A percentile compares a stretch with the other conserved stretches of the same genome.
Conservation (phyloP, 441 rosid genomes). For the Lepidium campestre region DNA sequence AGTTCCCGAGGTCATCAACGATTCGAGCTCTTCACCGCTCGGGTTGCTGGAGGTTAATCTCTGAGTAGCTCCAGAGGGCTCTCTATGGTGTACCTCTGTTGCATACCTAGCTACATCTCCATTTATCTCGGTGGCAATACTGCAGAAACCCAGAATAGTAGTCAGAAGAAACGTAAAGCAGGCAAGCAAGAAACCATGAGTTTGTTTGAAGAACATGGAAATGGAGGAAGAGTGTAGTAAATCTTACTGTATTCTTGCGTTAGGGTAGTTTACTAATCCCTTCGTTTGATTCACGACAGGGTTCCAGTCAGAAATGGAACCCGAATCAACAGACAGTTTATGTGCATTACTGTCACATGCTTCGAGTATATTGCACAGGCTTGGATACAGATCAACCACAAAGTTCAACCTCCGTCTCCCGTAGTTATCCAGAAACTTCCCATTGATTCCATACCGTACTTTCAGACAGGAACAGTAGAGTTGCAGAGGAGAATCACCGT, state of each 20-base stretch:
- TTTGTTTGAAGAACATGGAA: background rate
- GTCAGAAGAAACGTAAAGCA: background rate
- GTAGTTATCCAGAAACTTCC: conserved; percentile 44
- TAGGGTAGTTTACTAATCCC: conserved; percentile 34
- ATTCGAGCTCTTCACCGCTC: conserved; percentile 43
- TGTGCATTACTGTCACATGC: conserved; percentile 48
- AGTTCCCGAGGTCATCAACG: conserved; percentile 38
- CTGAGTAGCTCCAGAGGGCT: conserved; percentile 40
- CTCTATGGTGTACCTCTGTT: conserved; percentile 61
- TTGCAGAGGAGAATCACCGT: conserved; percentile 45
- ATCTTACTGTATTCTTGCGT: conserved; percentile 69
- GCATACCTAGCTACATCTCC: conserved; percentile 44
- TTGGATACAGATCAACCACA: conserved; percentile 48
- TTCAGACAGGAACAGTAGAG: conserved; percentile 51
- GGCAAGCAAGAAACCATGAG: background rate
- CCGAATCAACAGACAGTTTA: conserved; percentile 40
- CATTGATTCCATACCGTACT: conserved; percentile 51
- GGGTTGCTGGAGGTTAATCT: conserved; percentile 50
- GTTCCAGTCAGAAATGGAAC: conserved; percentile 67
- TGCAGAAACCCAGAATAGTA: conserved; percentile 28
- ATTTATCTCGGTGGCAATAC: conserved; percentile 47
- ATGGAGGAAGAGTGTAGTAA: conserved; percentile 1
- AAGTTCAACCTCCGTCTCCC: conserved; percentile 71
- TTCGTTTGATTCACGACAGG: conserved; percentile 32
- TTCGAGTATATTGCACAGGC: conserved; percentile 49